Conservation (phyloP, 192 early-diverging fungal genomes). For the Linnemannia hyalina region DNA sequence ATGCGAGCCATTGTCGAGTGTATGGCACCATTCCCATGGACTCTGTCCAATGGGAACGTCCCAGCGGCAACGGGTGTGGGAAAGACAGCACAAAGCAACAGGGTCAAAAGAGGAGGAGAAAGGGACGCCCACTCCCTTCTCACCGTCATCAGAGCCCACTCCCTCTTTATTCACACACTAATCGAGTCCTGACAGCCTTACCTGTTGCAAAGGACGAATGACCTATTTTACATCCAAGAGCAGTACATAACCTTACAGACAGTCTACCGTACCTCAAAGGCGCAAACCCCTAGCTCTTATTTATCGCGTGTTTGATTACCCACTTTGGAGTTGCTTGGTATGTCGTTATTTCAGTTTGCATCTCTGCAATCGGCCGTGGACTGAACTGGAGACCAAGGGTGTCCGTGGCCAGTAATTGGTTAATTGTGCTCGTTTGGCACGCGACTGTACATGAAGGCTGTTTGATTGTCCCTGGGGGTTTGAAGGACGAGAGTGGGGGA, state of each 20-base stretch:
- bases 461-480: too few species aligned
- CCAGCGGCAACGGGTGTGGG: not conserved
- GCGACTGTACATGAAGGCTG: too few species aligned
- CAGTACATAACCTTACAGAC: too few species aligned
- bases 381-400: not conserved
- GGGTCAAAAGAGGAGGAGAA: not conserved
- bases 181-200: not conserved
- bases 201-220: too few species aligned
- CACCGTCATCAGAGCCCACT: conserved; percentile 3
- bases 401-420: too few species aligned
- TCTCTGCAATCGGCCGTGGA: too few species aligned
- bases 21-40: not conserved
- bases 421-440: too few species aligned
- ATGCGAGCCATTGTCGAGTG: too few species aligned
- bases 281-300: not conserved
- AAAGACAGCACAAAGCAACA: not conserved
- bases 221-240: too few species aligned
- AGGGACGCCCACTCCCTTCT: not conserved
- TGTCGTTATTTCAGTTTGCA: too few species aligned
- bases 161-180: not conserved
- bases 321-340: not conserved
- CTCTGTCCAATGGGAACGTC: not conserved
- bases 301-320: not conserved
- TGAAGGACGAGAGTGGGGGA: too few species aligned
- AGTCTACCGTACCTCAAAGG: too few species aligned